These are phyloP conservation scores for Hortiboletus flavorubellus DNA, from an alignment of 768 basidiomycete species.

Conservation along the genomic window DNA sequence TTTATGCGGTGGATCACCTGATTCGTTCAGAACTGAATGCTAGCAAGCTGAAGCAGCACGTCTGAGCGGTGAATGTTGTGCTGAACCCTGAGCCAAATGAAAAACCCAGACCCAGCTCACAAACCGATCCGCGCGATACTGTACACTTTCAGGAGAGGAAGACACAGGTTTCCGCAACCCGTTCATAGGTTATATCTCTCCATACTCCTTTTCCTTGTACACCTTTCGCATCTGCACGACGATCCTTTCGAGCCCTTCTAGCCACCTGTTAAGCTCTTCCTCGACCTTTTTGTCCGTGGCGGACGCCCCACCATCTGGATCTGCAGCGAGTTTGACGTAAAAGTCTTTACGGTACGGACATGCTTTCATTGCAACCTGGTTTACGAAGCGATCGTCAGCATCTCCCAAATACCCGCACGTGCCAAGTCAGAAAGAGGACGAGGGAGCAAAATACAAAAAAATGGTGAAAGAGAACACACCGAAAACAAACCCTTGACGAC, in stretches of 20 bases:
- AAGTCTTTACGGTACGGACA: constrained; percentile 60
- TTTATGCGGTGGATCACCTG: neutral
- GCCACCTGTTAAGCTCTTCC: constrained; percentile 55
- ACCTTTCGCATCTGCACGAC: constrained; percentile 50
- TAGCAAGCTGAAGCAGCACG: neutral
- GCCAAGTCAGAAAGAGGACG: no score
- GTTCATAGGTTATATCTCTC: constrained; percentile 29
- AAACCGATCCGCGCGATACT: neutral
- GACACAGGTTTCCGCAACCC: neutral
- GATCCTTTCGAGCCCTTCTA: constrained; percentile 52
- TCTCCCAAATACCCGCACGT: neutral
- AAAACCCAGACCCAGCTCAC: neutral
- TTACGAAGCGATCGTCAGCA: neutral
- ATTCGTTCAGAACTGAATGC: neutral
- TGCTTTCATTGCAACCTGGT: constrained; percentile 55
- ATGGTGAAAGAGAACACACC: constrained; percentile 35
- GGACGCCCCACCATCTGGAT: constrained; percentile 50
- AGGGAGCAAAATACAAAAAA: neutral
- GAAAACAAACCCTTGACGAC: constrained; percentile 58
- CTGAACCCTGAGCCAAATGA: neutral
- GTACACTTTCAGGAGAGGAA: neutral
- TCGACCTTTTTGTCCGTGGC: constrained; percentile 50
- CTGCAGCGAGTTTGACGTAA: constrained; percentile 55
- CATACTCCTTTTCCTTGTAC: constrained; percentile 54
- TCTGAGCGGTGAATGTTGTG: neutral